Base-by-base conservation (phyloP, 441 rosid species). In the Adansonia rubrostipa region DNA sequence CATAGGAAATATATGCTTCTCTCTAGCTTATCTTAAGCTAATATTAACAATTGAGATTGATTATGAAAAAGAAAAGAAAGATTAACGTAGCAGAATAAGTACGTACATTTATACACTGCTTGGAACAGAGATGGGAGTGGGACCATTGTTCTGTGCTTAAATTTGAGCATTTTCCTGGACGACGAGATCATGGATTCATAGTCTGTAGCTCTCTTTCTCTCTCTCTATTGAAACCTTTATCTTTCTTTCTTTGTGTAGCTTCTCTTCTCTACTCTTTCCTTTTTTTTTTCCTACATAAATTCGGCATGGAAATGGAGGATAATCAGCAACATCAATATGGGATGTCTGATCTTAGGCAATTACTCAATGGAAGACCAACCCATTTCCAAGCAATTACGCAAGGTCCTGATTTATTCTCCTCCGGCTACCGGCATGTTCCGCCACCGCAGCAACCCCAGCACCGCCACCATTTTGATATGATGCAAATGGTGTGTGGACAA, bases 101-200 rank as follows among this genome's bases (percentile, higher is more conserved):
- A 65, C 72, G 60, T 50, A 48, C 57, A 28, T 33, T 33, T 10
- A 65, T 65, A 63, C 73, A 5, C 66, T 44, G 60, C 40, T 58
- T 60, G 57, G 3, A 44, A 56, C 61, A 9, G 14, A 36, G 40
- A 36, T 62, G 11, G 44, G 22, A 44, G 10, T 87, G 95, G 96
- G 94, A 85, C 96, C 98, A 81, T 78, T 76, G 19, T 75, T 83
- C 79, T 88, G 88, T 88, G 89, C 90, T 80, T 85, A 90, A 88
- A 87, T 92, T 92, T 82, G 77, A 90, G 86, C 90, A 0, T 89
- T 94, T 88, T 87, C 89, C 86, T 90, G 86, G 84, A 88, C 95
- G 95, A 94, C 96, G 90, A 90, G 92, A 91, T 88, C 96, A 93
- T 89, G 85, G 73, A 28, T 28, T 28, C 36, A 28, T 28, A 28